A percentile compares a stretch with the other conserved stretches of the same genome.
These are phyloP conservation scores for Mrakia gelida DNA, from an alignment of 768 basidiomycete genomes.

Conservation along the genomic window DNA sequence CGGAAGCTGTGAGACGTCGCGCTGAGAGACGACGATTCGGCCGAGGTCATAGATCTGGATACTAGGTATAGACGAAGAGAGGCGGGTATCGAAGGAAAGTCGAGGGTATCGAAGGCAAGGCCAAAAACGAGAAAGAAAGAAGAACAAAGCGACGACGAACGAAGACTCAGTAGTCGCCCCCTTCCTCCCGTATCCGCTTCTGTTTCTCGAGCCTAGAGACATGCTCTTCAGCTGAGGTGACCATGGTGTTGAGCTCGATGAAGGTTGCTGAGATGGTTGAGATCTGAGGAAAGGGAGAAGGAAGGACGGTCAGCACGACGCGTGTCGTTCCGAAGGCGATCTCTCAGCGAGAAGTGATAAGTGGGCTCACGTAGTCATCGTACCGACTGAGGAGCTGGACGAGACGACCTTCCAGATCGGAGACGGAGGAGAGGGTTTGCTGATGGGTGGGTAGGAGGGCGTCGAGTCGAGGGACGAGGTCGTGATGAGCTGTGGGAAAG, in stretches of 20 bases:
- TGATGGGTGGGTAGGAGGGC: slow-evolving; percentile 6
- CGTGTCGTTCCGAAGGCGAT: too few relatives aligned
- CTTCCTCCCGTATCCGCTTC: not conserved
- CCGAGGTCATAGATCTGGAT: not conserved
- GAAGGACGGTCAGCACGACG: not conserved
- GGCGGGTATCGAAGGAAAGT: not conserved
- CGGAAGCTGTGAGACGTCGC: too few relatives aligned
- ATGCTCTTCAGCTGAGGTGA: slow-evolving; percentile 5
- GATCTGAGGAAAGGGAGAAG: not conserved
- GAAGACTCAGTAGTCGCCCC: not conserved
- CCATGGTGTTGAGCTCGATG: slow-evolving; percentile 7
- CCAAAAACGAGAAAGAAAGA: not conserved
- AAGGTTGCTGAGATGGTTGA: slow-evolving; percentile 13
- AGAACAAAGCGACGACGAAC: not conserved
- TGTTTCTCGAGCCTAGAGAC: slow-evolving; percentile 7
- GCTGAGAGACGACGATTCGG: not conserved
- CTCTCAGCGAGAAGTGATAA: too few relatives aligned
- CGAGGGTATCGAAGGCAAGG: not conserved
- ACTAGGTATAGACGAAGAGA: not conserved
- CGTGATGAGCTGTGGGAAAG: not conserved
- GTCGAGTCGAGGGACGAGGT: slow-evolving; percentile 1
- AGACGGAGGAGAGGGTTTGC: not conserved
- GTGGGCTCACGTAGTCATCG: slow-evolving; percentile 29
- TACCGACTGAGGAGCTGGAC: slow-evolving; percentile 22
- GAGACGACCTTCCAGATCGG: slow-evolving; percentile 15